phyloP scores from a whole-genome alignment of 2,329 filamentous ascomycete genomes.

The Colletotrichum brevisporum region DNA sequence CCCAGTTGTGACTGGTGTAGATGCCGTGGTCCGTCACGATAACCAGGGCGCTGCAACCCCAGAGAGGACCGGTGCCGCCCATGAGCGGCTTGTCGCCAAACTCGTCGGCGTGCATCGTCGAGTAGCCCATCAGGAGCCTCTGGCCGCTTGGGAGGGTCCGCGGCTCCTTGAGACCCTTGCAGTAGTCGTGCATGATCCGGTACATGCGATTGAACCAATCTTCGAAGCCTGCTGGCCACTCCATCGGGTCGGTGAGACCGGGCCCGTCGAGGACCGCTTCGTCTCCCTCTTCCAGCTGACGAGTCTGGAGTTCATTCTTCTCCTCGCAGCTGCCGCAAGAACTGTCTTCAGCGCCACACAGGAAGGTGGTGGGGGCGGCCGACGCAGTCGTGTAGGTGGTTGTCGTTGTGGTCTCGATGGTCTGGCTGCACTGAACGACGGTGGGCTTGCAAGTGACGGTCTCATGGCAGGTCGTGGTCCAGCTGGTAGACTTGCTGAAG shows the following conservation, averaged over 20 bases:
- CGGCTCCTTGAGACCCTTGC: slow-evolving; percentile 6
- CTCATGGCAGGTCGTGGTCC: slow-evolving; percentile 23
- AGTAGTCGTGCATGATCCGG: slow-evolving; percentile 47
- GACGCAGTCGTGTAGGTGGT: slow-evolving; percentile 23
- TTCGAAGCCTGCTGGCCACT: slow-evolving; percentile 44
- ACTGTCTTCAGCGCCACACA: slow-evolving; percentile 11
- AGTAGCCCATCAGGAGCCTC: slow-evolving; percentile 2
- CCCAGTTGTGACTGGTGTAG: slow-evolving; percentile 32
- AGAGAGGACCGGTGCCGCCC: slow-evolving; percentile 24
- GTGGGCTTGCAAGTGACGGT: slow-evolving; percentile 30
- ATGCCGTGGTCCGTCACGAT: slow-evolving; percentile 23
- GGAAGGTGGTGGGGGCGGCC: background rate
- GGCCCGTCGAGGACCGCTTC: background rate
- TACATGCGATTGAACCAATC: slow-evolving; percentile 54
- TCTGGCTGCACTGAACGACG: slow-evolving; percentile 24
- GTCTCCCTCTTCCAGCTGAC: background rate
- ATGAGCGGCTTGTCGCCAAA: slow-evolving; percentile 2
- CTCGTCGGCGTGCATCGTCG: slow-evolving; percentile 10
- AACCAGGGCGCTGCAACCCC: slow-evolving; percentile 19
- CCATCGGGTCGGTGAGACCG: slow-evolving; percentile 4
- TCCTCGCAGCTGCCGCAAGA: background rate
- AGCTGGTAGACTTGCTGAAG: background rate
- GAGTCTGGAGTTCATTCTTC: background rate
- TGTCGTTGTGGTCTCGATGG: slow-evolving; percentile 11
- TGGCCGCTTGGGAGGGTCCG: background rate